Evolutionary conservation across 2,329 filamentous ascomycete species (phyloP), one percentile per base, ranked within the genome.

Genomic region (Coleophoma cylindrospora): DNA sequence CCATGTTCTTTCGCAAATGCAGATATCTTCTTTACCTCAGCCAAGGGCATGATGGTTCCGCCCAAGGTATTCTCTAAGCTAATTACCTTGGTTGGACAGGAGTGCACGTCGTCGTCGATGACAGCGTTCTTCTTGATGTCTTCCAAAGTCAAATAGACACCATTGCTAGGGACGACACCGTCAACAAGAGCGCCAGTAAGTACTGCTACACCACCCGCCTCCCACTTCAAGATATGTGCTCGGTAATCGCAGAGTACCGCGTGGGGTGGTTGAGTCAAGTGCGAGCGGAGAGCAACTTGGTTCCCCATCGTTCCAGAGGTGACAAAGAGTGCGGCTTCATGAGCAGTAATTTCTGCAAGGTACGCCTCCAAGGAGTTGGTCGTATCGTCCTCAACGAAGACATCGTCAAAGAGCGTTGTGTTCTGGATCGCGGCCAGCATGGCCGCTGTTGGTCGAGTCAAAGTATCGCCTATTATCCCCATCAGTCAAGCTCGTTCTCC

Each of bases 221-320:
- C 82, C 55, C 77, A 83, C 38, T 83, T 75, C 50, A 89, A 73
- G 51, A 96, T 87, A 65, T 96, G 92, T 4, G 83, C 80, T 34
- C 89, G 80, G 55, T 84, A 74, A 64, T 96, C 91, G 59, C 87
- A 89, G 9, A 96, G 72, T 5, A 96, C 80, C 8, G 80, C 80
- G 65, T 95, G 83, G 0, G 92, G 92, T 13, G 91, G 91, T 53
- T 89, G 86, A 1, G 75, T 79, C 13, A 96, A 76, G 52, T 94
- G 86, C 1, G 87, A 79, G 37, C 91, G 83, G 40, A 96, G 76
- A 0, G 87, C 85, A 15, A 96, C 74, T 66, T 96, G 91, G 70
- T 96, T 96, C 38, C 90, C 91, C 91, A 96, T 96, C 4, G 91
- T 96, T 3, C 92, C 92, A 0, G 89, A 94, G 52, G 95, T 76